phyloP scores from a whole-genome alignment of 306 rosid genomes.

The Crataegus laevigata region DNA sequence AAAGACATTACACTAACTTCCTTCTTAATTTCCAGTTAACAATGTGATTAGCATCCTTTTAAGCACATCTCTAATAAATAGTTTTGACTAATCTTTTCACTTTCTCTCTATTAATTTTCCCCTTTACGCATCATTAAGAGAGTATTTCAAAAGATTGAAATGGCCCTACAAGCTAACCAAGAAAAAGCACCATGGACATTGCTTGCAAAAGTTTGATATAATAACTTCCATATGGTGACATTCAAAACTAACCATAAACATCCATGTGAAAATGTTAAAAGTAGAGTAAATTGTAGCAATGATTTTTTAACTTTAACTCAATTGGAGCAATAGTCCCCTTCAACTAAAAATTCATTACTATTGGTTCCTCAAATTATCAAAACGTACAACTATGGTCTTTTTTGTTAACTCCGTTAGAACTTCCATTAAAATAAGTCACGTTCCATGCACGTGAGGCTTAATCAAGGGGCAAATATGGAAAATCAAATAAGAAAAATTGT shows the following conservation, averaged over 20 bases:
- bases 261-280: too few species aligned
- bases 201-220: neutral
- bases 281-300: too few species aligned
- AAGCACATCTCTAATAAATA: neutral
- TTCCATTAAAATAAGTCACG: too few species aligned
- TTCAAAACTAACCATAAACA: neutral
- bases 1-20: neutral
- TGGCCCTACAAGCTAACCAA: constrained; percentile 4
- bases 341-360: too few species aligned
- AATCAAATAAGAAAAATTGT: too few species aligned
- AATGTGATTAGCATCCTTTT: neutral
- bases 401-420: too few species aligned
- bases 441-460: too few species aligned
- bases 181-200: neutral
- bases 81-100: neutral
- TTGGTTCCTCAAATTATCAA: too few species aligned
- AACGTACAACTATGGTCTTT: too few species aligned
- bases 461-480: too few species aligned
- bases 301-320: rapidly evolving
- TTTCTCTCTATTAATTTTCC: neutral
- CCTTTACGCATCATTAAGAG: constrained; percentile 3
- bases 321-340: too few species aligned
- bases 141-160: neutral
- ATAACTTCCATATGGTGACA: neutral
- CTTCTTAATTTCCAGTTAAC: neutral